Conservation (phyloP, 352 stramenopile species). For the Globisporangium solare region DNA sequence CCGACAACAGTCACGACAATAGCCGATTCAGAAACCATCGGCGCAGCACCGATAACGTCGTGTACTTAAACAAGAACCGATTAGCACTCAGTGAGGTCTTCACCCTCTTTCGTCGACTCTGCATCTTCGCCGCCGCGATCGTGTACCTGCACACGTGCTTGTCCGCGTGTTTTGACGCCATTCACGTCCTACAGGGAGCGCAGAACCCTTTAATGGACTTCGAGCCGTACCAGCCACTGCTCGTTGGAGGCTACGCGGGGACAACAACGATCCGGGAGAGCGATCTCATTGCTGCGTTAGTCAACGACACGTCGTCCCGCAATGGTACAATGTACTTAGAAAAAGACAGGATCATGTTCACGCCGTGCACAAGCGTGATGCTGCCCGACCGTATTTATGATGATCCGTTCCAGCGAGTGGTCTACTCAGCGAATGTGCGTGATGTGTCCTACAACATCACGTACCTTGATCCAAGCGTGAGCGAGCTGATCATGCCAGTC, state of each 20-base stretch:
- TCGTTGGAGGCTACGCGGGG: neutral
- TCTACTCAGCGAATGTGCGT: conserved; percentile 8
- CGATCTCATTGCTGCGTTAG: neutral
- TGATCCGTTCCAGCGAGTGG: conserved; percentile 5
- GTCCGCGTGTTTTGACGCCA: neutral
- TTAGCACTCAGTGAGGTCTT: neutral
- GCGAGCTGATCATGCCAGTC: conserved; percentile 10
- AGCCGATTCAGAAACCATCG: neutral
- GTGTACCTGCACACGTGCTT: neutral
- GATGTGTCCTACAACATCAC: conserved; percentile 13
- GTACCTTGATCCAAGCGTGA: conserved; percentile 1
- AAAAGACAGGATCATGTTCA: neutral
- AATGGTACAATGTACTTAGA: conserved; percentile 18
- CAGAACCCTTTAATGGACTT: neutral
- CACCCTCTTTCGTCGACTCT: neutral
- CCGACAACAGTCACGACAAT: neutral
- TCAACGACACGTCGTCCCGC: conserved; percentile 3
- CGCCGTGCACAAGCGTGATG: neutral
- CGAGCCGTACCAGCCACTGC: neutral
- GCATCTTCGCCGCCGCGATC: neutral
- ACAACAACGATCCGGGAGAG: conserved; percentile 8
- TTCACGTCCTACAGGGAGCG: neutral
- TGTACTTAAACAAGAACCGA: neutral
- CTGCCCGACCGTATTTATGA: conserved; percentile 9
- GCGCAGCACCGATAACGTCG: neutral